Percentiles rank a stretch among this genome's conserved stretches.
Conservation (phyloP, 2,329 filamentous ascomycete species). For the Alternaria tenuissima region DNA sequence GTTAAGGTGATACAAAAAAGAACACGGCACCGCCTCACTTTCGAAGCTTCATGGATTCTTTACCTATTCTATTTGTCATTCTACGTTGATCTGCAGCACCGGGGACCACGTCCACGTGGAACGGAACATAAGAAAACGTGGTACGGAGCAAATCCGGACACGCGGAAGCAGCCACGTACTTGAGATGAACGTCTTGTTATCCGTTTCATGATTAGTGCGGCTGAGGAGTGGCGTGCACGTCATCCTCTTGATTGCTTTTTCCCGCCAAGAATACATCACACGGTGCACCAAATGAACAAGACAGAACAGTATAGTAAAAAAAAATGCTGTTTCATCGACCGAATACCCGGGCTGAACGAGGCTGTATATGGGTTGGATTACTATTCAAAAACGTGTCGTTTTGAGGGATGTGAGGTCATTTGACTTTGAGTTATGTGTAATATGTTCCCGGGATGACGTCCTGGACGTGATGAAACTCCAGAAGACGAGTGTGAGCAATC, state of each 20-base stretch:
- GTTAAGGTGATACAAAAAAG: constrained; percentile 2
- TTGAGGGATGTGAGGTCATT: neutral
- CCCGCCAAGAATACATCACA: neutral
- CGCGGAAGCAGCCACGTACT: neutral
- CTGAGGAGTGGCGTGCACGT: neutral
- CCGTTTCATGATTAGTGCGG: neutral
- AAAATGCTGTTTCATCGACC: constrained; percentile 4
- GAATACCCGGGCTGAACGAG: neutral
- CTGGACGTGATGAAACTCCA: neutral
- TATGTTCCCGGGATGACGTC: neutral
- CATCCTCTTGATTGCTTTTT: neutral
- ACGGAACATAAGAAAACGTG: constrained; percentile 7
- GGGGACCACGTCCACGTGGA: constrained; percentile 1
- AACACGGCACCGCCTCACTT: neutral
- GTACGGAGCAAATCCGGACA: neutral
- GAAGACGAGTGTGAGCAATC: neutral
- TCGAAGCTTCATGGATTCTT: neutral
- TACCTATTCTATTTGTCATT: constrained; percentile 6
- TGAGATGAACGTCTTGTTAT: neutral
- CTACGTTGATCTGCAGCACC: neutral
- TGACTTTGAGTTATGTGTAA: neutral
- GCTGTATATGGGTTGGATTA: neutral
- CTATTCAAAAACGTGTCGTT: neutral
- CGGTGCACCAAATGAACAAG: neutral
- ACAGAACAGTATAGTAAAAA: neutral